Evolutionary conservation across 2,329 filamentous ascomycete genomes (phyloP).

Genomic region (Reticulascus tulasneorum): DNA sequence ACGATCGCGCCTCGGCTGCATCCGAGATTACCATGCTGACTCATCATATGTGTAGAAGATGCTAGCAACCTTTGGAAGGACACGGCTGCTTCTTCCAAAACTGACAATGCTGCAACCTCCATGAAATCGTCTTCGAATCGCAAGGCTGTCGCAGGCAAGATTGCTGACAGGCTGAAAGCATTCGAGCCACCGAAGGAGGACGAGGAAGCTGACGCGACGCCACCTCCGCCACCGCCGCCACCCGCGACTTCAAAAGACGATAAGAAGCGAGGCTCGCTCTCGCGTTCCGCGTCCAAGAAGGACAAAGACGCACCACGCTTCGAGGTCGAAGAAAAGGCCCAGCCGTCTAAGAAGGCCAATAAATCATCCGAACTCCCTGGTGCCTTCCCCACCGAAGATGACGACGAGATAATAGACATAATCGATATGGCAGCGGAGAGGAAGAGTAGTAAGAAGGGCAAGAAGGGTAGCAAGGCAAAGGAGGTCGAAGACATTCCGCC

Average conservation of each 20-base stretch:
- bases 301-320: conserved; percentile 12
- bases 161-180: conserved; percentile 53
- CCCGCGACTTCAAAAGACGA: no score
- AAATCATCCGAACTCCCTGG: conserved; percentile 46
- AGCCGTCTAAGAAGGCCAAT: conserved; percentile 19
- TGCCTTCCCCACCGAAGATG: conserved; percentile 52
- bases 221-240: conserved; percentile 11
- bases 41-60: conserved; percentile 45
- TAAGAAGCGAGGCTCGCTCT: no score
- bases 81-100: conserved; percentile 33
- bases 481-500: conserved; percentile 24
- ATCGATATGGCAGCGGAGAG: conserved; percentile 44
- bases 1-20: conserved; percentile 17
- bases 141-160: conserved; percentile 46
- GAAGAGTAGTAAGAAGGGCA: conserved; percentile 40
- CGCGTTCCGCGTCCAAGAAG: no score
- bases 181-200: conserved; percentile 45
- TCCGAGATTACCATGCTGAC: conserved; percentile 47
- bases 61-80: conserved; percentile 32
- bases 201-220: conserved; percentile 21
- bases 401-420: conserved; percentile 47
- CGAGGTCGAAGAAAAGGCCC: conserved; percentile 18
- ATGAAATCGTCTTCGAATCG: conserved; percentile 38
- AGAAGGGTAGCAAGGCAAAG: conserved; percentile 35
- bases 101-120: conserved; percentile 27